Evolutionary conservation across 139 green algal species (phyloP), one percentile per base, ranked within the genome.

Genomic region (Volvox africanus): DNA sequence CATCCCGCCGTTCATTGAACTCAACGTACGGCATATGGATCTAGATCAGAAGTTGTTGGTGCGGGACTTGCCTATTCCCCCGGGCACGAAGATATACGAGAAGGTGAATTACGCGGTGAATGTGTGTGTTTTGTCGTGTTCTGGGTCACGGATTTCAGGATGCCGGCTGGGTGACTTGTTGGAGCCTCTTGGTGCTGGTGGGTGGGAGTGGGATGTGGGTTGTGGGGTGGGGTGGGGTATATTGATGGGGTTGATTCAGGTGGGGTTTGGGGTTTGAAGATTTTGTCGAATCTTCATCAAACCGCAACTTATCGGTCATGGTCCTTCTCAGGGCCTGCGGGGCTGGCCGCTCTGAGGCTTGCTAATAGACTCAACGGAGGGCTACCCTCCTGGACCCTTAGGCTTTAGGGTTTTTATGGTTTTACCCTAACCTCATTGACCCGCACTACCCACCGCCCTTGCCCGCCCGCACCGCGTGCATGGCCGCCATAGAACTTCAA

Each of bases 41-140:
- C 71, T 92, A 36, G 83, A 89, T 1, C 82, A 90, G 89, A 82
- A 89, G 0, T 1, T 92, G 44, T 55, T 86, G 0, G 80, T 92
- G 13, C 88, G 88, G 68, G 79, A 92, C 16, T 44, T 92, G 88
- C 88, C 88, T 44, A 67, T 92, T 6, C 88, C 88, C 1, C 68
- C 80, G 22, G 88, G 88, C 11, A 92, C 88, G 61, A 91, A 91
- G 87, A 44, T 91, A 17, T 91, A 91, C 76, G 87, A 91, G 33
- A 86, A 91, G 87, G 87, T 86, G 67, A 21, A 44, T 55, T 55
- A 55, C 9, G 44, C 5, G 44, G 44, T 14, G 44, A 9, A 14
- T 55, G 44, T 55, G 5, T 55, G 44, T 55, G 44, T 5, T 14
- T 55, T 55, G 44, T 55, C 9, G 5, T 55, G 5, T 55, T 55